Conservation (phyloP, 352 stramenopile genomes). For the Globisporangium heterothallicum region DNA sequence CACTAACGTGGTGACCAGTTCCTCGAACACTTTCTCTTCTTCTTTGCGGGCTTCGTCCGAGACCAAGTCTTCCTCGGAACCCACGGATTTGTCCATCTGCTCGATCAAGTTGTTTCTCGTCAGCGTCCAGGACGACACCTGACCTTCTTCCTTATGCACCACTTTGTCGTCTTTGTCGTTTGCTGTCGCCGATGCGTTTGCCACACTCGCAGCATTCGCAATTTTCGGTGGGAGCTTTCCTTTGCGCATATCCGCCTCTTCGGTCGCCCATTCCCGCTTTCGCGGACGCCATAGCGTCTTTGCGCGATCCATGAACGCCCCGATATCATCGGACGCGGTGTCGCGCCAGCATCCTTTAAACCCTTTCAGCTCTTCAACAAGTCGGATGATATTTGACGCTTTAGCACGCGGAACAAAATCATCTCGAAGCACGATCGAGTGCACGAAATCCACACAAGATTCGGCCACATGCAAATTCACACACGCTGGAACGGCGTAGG, state of each 20-base stretch:
- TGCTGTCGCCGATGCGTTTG: neutral
- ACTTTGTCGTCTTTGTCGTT: constrained; percentile 15
- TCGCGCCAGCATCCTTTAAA: constrained; percentile 82
- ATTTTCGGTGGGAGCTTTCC: constrained; percentile 26
- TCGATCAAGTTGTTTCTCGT: constrained; percentile 76
- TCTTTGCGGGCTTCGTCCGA: constrained; percentile 25
- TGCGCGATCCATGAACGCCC: constrained; percentile 75
- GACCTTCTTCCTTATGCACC: constrained; percentile 22
- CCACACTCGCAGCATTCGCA: neutral
- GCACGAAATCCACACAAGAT: constrained; percentile 69
- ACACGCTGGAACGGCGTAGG: constrained; percentile 81
- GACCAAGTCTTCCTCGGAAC: constrained; percentile 22
- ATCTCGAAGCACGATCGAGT: constrained; percentile 81
- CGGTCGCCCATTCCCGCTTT: constrained; percentile 76
- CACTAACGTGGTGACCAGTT: constrained; percentile 42
- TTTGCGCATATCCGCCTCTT: constrained; percentile 51
- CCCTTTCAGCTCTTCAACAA: constrained; percentile 66
- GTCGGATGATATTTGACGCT: constrained; percentile 75
- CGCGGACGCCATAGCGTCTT: constrained; percentile 79
- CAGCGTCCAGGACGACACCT: constrained; percentile 60
- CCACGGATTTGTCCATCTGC: constrained; percentile 52
- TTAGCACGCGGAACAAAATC: constrained; percentile 83
- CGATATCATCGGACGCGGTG: constrained; percentile 71
- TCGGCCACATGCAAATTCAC: constrained; percentile 79
- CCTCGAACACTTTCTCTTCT: constrained; percentile 53